Conservation (phyloP, 495 filamentous ascomycete genomes). For the Aspergillus biplanus region DNA sequence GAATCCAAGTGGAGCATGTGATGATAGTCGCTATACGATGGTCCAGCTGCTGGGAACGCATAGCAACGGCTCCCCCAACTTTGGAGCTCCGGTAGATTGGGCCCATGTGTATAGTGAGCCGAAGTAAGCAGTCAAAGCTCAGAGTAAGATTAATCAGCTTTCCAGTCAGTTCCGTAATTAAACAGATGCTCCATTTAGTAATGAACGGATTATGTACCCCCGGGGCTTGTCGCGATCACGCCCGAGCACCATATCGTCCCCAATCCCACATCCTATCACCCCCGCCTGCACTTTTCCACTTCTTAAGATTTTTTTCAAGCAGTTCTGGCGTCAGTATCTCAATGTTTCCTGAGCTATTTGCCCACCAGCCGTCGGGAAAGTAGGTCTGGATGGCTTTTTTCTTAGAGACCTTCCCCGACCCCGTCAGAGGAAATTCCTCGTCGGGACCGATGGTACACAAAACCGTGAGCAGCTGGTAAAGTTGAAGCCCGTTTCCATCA, state of each 20-base stretch:
- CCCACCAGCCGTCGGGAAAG: not conserved
- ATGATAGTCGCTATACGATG: slow-evolving; percentile 53
- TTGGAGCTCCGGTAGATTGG: not conserved
- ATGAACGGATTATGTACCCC: too few species aligned
- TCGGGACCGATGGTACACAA: not conserved
- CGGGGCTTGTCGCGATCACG: too few species aligned
- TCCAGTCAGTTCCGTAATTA: too few species aligned
- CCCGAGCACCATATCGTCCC: not conserved
- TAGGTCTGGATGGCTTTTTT: not conserved
- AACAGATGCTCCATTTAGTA: too few species aligned
- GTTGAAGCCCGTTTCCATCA: not conserved
- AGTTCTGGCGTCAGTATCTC: not conserved
- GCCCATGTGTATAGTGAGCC: not conserved
- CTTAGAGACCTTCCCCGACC: not conserved
- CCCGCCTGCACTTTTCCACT: not conserved
- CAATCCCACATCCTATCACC: not conserved
- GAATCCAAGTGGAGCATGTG: slow-evolving; percentile 41
- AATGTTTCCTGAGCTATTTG: not conserved
- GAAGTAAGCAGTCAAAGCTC: not conserved
- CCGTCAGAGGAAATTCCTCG: not conserved
- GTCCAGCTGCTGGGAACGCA: slow-evolving; percentile 32
- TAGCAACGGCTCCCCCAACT: not conserved
- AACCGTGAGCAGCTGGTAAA: not conserved
- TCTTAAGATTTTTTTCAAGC: not conserved
- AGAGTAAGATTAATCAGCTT: too few species aligned